Evolutionary conservation across 2,329 filamentous ascomycete species (phyloP), one percentile per base, ranked within the genome.

Genomic region (Beauveria rudraprayagi): DNA sequence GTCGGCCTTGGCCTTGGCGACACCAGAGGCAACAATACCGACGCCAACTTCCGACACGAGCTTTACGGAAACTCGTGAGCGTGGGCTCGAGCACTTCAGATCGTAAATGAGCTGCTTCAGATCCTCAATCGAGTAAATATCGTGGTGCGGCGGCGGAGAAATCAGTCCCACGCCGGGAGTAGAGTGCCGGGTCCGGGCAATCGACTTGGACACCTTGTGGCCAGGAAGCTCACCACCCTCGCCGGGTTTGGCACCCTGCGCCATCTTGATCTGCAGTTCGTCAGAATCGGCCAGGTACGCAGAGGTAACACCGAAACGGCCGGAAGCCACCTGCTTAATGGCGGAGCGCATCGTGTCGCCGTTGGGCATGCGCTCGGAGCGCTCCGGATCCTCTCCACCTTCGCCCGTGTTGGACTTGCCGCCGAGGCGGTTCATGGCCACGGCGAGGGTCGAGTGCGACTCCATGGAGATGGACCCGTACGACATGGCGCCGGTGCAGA

Each of bases 391-490:
- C 75, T 97, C 93, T 76, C 93, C 93, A 83, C 93, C 93, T 78
- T 97, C 93, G 70, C 93, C 93, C 56, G 93, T 97, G 80, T 97
- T 97, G 46, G 92, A 97, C 78, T 97, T 97, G 69, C 93, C 93
- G 46, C 93, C 93, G 46, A 97, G 83, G 67, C 93, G 84, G 78
- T 97, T 97, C 92, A 97, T 96, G 66, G 93, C 93, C 61, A 97
- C 88, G 66, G 93, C 93, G 54, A 97, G 80, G 14, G 93, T 97
- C 19, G 93, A 96, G 78, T 97, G 93, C 58, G 93, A 93, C 75
- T 97, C 93, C 91, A 97, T 96, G 6, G 93, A 97, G 70, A 97
- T 97, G 46, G 93, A 97, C 53, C 93, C 93, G 72, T 97, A 97
- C 3, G 93, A 97, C 93, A 97, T 97, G 68, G 93, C 93, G 72